These are phyloP conservation scores for Cucurbita pepo DNA, from an alignment of 306 rosid species.

Conservation along the genomic window DNA sequence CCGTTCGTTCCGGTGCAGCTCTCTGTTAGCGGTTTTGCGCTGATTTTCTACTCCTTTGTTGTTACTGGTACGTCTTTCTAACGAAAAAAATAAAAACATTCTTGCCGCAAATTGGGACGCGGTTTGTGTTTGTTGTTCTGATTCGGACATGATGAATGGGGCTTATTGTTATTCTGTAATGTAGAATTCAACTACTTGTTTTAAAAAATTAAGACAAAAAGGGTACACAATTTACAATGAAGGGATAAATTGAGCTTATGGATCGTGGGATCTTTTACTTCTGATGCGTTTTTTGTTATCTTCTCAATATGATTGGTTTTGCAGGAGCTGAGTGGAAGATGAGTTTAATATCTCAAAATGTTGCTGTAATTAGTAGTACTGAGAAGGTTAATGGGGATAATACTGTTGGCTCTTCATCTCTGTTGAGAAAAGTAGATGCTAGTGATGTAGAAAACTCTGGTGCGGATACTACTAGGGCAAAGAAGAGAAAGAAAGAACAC, in stretches of 20 bases:
- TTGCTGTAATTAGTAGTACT: constrained; percentile 11
- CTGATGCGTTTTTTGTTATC: background rate
- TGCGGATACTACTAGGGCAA: constrained; percentile 15
- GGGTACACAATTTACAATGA: too few species aligned
- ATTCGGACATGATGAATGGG: background rate
- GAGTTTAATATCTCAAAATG: constrained; percentile 74
- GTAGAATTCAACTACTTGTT: background rate
- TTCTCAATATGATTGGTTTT: background rate
- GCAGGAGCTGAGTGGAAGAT: constrained; percentile 29
- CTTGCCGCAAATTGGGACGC: too few species aligned
- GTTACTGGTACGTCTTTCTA: too few species aligned
- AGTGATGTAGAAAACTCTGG: constrained; percentile 9
- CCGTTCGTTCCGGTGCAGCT: too few species aligned
- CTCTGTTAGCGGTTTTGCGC: too few species aligned
- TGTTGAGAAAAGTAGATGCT: constrained; percentile 7
- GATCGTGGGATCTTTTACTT: background rate
- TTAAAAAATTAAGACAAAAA: background rate
- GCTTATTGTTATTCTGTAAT: background rate
- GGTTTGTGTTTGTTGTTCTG: too few species aligned
- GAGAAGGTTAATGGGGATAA: constrained; percentile 24
- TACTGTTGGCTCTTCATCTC: constrained; percentile 11
- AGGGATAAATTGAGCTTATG: background rate
- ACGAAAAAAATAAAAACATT: too few species aligned
- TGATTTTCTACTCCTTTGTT: too few species aligned
- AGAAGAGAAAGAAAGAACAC: constrained; percentile 46